These are phyloP conservation scores for Solioccasus polychromus DNA, from an alignment of 768 basidiomycete species.

Conservation along the genomic window DNA sequence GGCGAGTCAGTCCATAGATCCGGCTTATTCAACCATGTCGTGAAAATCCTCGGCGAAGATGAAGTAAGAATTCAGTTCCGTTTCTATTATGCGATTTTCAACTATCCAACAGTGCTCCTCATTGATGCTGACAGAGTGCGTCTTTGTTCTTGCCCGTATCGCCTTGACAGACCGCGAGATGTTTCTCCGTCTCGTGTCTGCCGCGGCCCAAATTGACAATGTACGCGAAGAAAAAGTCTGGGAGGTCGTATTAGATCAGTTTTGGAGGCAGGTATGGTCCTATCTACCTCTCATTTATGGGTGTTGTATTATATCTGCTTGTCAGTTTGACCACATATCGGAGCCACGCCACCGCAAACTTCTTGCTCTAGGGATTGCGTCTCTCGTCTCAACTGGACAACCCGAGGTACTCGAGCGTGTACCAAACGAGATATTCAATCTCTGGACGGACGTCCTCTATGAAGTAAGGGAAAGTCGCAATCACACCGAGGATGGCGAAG, in stretches of 20 bases:
- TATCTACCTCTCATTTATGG: not conserved
- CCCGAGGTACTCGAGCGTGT: slow-evolving; percentile 71
- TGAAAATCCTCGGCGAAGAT: slow-evolving; percentile 60
- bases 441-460: slow-evolving; percentile 88
- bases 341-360: slow-evolving; percentile 84
- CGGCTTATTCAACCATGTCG: slow-evolving; percentile 63
- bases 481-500: slow-evolving; percentile 34
- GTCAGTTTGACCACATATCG: slow-evolving; percentile 87
- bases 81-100: slow-evolving; percentile 10
- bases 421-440: slow-evolving; percentile 72
- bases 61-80: slow-evolving; percentile 45
- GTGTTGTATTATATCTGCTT: not conserved
- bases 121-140: slow-evolving; percentile 58
- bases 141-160: slow-evolving; percentile 74
- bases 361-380: slow-evolving; percentile 76
- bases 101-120: slow-evolving; percentile 25
- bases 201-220: slow-evolving; percentile 48
- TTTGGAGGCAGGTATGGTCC: slow-evolving; percentile 70
- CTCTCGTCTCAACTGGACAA: slow-evolving; percentile 71
- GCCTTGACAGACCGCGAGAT: slow-evolving; percentile 60
- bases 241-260: slow-evolving; percentile 70
- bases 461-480: slow-evolving; percentile 74
- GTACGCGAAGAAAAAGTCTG: slow-evolving; percentile 55
- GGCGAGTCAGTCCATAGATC: slow-evolving; percentile 70
- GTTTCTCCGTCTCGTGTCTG: slow-evolving; percentile 70